Conservation (phyloP, 495 filamentous ascomycete genomes). For the Tuber borchii region DNA sequence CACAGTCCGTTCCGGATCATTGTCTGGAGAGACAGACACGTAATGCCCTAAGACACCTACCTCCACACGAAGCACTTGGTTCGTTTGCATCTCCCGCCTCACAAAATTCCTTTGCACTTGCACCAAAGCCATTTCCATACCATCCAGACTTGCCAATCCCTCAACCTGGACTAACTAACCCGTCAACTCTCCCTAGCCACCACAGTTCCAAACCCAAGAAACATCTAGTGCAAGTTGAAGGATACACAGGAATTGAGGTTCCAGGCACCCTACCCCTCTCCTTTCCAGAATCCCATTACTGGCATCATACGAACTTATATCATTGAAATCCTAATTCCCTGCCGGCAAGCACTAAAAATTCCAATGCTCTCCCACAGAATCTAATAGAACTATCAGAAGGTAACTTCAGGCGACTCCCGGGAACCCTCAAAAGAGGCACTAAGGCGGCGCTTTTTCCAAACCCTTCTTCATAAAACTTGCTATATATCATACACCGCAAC, state of each 20-base stretch:
- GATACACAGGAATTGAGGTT: background rate
- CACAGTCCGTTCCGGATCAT: background rate
- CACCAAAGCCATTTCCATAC: background rate
- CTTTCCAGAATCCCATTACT: background rate
- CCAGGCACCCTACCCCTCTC: background rate
- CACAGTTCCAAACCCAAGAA: background rate
- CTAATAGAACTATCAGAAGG: background rate
- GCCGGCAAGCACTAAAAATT: background rate
- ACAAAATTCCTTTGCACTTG: background rate
- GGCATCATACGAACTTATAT: background rate
- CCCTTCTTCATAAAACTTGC: background rate
- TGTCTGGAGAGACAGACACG: too few relatives aligned
- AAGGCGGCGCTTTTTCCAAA: background rate
- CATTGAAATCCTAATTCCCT: background rate
- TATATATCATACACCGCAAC: background rate
- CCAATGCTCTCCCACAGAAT: background rate
- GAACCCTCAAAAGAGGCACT: background rate
- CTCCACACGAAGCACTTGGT: background rate
- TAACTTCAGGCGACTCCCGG: background rate
- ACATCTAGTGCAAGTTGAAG: background rate
- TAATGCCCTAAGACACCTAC: background rate
- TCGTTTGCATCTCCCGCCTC: background rate
- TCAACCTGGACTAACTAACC: background rate
- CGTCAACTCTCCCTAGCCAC: background rate
- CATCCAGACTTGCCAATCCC: background rate